Conservation (phyloP, 1,284 basidiomycete species). For the Ustilago trichophora region DNA sequence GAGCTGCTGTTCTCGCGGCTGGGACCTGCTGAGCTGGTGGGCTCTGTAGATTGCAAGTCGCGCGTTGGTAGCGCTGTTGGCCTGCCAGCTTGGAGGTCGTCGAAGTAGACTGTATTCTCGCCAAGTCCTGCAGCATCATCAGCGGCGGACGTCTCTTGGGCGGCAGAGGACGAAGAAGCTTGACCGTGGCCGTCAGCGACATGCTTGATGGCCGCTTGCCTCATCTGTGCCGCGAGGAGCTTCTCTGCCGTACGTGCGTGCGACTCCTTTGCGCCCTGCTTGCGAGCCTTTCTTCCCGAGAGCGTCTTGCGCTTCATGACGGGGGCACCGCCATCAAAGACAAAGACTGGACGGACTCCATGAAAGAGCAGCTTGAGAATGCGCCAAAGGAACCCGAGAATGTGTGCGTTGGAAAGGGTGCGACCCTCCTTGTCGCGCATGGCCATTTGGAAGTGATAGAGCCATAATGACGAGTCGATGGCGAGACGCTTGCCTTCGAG, state of each 20-base stretch:
- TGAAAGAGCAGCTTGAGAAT: constrained; percentile 96
- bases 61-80: constrained; percentile 70
- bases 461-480: constrained; percentile 99
- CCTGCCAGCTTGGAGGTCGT: constrained; percentile 36
- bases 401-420: constrained; percentile 89
- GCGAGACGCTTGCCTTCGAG: constrained; percentile 65
- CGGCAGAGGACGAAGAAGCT: constrained; percentile 12
- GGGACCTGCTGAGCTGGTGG: constrained; percentile 9
- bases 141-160: not conserved
- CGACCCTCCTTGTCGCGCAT: constrained; percentile 97
- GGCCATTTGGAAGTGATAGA: constrained; percentile 82
- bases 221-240: constrained; percentile 90
- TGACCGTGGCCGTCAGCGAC: constrained; percentile 53
- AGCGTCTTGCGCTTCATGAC: constrained; percentile 67
- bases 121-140: constrained; percentile 23
- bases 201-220: constrained; percentile 85
- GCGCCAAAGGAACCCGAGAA: constrained; percentile 82
- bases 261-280: constrained; percentile 69
- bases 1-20: constrained; percentile 54
- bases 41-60: constrained; percentile 71
- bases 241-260: constrained; percentile 74
- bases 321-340: constrained; percentile 80
- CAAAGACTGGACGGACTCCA: constrained; percentile 81
- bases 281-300: constrained; percentile 71
- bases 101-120: constrained; percentile 69